Percentiles rank a stretch among this genome's conserved stretches.
These are phyloP conservation scores for Eucalyptus marginata DNA, from an alignment of 345 rosid species.

Conservation along the genomic window DNA sequence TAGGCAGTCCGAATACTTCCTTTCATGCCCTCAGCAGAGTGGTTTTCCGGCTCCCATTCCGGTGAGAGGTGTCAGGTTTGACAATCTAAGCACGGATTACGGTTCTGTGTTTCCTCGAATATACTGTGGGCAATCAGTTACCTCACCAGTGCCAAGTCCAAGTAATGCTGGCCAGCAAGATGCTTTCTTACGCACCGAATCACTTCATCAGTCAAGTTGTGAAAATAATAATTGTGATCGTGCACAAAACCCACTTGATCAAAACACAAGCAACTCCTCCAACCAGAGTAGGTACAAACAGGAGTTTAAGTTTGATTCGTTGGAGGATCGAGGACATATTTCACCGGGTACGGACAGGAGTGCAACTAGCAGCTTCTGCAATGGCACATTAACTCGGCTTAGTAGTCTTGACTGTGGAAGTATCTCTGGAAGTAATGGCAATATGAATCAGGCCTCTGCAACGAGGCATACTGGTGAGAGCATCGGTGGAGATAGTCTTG, in stretches of 20 bases:
- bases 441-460: slow-evolving; percentile 26
- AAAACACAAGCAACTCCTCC: slow-evolving; percentile 19
- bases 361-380: slow-evolving; percentile 49
- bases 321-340: slow-evolving; percentile 42
- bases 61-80: slow-evolving; percentile 20
- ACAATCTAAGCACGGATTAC: slow-evolving; percentile 16
- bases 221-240: slow-evolving; percentile 20
- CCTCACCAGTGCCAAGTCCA: slow-evolving; percentile 35
- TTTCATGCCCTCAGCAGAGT: slow-evolving; percentile 25
- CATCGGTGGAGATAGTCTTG: slow-evolving; percentile 31
- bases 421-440: slow-evolving; percentile 31
- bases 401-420: slow-evolving; percentile 39
- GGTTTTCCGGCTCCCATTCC: slow-evolving; percentile 36
- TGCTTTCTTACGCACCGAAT: slow-evolving; percentile 22
- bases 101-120: slow-evolving; percentile 24
- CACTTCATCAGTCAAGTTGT: slow-evolving; percentile 13
- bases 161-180: slow-evolving; percentile 51
- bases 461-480: slow-evolving; percentile 30
- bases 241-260: slow-evolving; percentile 21
- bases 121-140: slow-evolving; percentile 15
- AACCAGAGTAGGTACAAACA: slow-evolving; percentile 9
- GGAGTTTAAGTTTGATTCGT: slow-evolving; percentile 13
- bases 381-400: slow-evolving; percentile 27
- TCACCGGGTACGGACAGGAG: slow-evolving; percentile 53
- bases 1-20: slow-evolving; percentile 23